A percentile compares a stretch with the other conserved stretches of the same genome.
These are phyloP conservation scores for Lentinula detonsa DNA, from an alignment of 768 basidiomycete genomes.

Conservation along the genomic window DNA sequence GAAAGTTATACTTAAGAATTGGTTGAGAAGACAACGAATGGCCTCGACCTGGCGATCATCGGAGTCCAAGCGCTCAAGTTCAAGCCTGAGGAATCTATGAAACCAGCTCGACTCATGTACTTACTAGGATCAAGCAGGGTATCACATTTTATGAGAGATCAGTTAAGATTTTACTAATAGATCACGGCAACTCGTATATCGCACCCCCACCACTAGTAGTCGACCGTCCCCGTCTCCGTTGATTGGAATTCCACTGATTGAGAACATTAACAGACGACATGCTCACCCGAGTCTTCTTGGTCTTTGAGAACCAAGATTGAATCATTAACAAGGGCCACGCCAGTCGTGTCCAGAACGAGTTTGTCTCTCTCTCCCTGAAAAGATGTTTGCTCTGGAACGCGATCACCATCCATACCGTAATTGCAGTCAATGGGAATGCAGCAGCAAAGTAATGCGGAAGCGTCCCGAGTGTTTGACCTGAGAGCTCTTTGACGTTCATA, in stretches of 20 bases:
- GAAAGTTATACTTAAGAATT: neutral
- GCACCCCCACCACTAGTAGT: neutral
- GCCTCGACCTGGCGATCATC: too few relatives aligned
- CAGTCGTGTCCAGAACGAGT: slow-evolving; percentile 5
- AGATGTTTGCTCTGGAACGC: slow-evolving; percentile 39
- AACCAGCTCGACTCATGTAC: too few relatives aligned
- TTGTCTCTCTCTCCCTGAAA: neutral
- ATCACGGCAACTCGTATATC: neutral
- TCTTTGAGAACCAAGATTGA: neutral
- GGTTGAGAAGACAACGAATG: neutral
- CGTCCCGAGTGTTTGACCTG: slow-evolving; percentile 26
- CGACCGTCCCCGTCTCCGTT: neutral
- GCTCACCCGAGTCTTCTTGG: neutral
- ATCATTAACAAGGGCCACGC: slow-evolving; percentile 5
- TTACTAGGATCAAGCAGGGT: too few relatives aligned
- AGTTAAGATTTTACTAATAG: neutral
- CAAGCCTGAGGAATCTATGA: too few relatives aligned
- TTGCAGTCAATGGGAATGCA: slow-evolving; percentile 40
- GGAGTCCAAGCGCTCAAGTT: too few relatives aligned
- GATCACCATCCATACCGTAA: slow-evolving; percentile 50
- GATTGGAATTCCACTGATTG: neutral
- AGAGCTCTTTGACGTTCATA: slow-evolving; percentile 50
- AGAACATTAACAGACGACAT: neutral
- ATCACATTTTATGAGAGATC: neutral
- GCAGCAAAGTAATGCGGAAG: slow-evolving; percentile 34